Evolutionary conservation across 257 asterid species (phyloP), one percentile per base, ranked within the genome.

Genomic region (Jacaranda mimosifolia): DNA sequence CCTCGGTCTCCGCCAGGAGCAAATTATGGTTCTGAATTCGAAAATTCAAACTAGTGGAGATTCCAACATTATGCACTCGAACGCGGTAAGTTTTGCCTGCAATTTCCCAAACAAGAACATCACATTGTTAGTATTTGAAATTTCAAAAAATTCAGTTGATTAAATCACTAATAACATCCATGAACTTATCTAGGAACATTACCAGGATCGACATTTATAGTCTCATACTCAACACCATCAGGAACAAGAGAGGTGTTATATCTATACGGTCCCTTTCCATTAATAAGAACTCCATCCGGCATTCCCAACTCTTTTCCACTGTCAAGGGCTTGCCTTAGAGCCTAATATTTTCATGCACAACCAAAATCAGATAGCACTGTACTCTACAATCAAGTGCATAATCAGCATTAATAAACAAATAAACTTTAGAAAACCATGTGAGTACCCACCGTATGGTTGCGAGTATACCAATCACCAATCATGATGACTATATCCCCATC

Each of bases 251-350:
- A 77, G 3, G 73, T 63, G 71, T 96, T 96, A 88, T 92, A 96
- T 88, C 91, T 86, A 79, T 80, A 96, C 0, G 99, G 99, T 49
- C 99, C 99, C 83, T 93, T 96, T 73, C 99, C 99, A 72, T 96
- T 96, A 42, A 96, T 89, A 68, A 95, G 92, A 80, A 95, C 98
- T 63, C 98, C 98, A 86, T 91, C 98, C 0, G 98, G 98, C 93
- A 91, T 96, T 46, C 97, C 99, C 83, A 96, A 79, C 15, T 71
- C 83, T 66, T 77, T 86, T 52, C 99, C 99, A 64, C 53, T 79
- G 59, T 96, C 96, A 79, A 96, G 94, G 40, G 83, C 81, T 11
- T 68, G 73, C 76, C 97, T 81, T 69, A 96, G 83, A 80, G 81
- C 92, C 99, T 96, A 82, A 48, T 42, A 17, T 72, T 79, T 42